Conservation (phyloP, 768 basidiomycete species). For the Chalciporus piperatus region DNA sequence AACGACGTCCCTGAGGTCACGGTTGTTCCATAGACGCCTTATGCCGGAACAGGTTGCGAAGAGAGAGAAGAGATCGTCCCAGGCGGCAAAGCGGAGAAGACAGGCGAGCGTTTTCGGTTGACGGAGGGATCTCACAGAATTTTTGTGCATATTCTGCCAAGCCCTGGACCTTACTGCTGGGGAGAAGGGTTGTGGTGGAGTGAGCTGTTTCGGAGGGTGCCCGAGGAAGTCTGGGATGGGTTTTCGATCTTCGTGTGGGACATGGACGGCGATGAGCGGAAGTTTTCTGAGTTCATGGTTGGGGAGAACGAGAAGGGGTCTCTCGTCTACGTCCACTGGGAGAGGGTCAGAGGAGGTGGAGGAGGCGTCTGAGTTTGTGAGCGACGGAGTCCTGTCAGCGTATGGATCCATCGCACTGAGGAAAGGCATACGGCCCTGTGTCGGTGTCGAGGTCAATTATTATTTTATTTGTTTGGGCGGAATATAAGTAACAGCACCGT, state of each 20-base stretch:
- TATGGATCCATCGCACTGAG: slow-evolving; percentile 23
- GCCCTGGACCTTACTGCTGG: slow-evolving; percentile 18
- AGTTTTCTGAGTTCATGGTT: neutral
- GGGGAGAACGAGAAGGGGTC: slow-evolving; percentile 22
- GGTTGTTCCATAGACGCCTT: slow-evolving; percentile 31
- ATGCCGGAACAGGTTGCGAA: slow-evolving; percentile 34
- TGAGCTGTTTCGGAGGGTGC: neutral
- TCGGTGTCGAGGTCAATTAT: too few relatives aligned
- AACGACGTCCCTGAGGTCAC: slow-evolving; percentile 36
- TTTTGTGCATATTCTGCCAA: slow-evolving; percentile 29
- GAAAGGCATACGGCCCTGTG: too few relatives aligned
- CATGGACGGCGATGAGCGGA: neutral
- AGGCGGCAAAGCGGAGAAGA: slow-evolving; percentile 32
- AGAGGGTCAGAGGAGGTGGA: slow-evolving; percentile 17
- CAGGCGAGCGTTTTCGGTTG: slow-evolving; percentile 34
- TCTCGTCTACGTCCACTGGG: slow-evolving; percentile 9
- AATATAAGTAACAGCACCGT: too few relatives aligned
- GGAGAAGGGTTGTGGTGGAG: slow-evolving; percentile 2
- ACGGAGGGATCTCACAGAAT: slow-evolving; percentile 26
- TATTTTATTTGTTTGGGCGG: too few relatives aligned
- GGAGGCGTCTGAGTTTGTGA: slow-evolving; percentile 27
- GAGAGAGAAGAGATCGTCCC: slow-evolving; percentile 42
- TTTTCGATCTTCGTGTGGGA: neutral
- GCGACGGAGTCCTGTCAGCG: slow-evolving; percentile 26
- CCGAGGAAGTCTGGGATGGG: neutral